phyloP scores from a whole-genome alignment of 1,139 yeast genomes.

The Candida neerlandica region DNA sequence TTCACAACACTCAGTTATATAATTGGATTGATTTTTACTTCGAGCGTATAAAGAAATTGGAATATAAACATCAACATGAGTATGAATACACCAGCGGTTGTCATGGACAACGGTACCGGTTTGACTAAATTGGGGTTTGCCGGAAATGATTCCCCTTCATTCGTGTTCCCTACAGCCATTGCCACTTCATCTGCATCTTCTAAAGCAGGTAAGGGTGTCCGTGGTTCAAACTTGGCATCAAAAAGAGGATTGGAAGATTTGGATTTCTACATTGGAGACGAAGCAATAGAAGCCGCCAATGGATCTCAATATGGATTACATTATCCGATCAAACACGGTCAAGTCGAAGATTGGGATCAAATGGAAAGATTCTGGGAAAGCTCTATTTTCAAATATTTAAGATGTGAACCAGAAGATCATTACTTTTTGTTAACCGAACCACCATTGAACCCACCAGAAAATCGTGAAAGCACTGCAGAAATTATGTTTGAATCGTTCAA shows the following conservation, averaged over 20 bases:
- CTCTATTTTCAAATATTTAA: slow-evolving; percentile 89
- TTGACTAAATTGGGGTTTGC: slow-evolving; percentile 97
- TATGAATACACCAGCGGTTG: slow-evolving; percentile 87
- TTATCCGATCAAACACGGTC: slow-evolving; percentile 97
- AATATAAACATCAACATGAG: slow-evolving; percentile 37
- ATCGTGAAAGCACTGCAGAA: slow-evolving; percentile 97
- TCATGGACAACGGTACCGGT: slow-evolving; percentile 99
- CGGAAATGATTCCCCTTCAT: slow-evolving; percentile 97
- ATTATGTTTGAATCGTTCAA: slow-evolving; percentile 98
- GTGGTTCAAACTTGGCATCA: slow-evolving; percentile 54
- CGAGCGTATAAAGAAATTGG: neutral
- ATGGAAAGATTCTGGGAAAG: slow-evolving; percentile 99
- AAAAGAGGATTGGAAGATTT: slow-evolving; percentile 94
- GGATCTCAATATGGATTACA: slow-evolving; percentile 87
- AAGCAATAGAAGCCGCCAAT: slow-evolving; percentile 85
- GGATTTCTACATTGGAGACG: slow-evolving; percentile 94
- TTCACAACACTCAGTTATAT: neutral
- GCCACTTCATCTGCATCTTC: slow-evolving; percentile 65
- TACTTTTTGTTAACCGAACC: slow-evolving; percentile 95
- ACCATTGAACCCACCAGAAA: slow-evolving; percentile 97
- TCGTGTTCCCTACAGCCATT: slow-evolving; percentile 96
- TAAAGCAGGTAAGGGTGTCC: slow-evolving; percentile 39
- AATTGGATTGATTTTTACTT: neutral
- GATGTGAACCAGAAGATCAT: slow-evolving; percentile 99
- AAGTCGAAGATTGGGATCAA: slow-evolving; percentile 98